Percentiles rank a stretch among this genome's conserved stretches.
Conservation (phyloP, 257 asterid species). For the Solanum gracilifrons region DNA sequence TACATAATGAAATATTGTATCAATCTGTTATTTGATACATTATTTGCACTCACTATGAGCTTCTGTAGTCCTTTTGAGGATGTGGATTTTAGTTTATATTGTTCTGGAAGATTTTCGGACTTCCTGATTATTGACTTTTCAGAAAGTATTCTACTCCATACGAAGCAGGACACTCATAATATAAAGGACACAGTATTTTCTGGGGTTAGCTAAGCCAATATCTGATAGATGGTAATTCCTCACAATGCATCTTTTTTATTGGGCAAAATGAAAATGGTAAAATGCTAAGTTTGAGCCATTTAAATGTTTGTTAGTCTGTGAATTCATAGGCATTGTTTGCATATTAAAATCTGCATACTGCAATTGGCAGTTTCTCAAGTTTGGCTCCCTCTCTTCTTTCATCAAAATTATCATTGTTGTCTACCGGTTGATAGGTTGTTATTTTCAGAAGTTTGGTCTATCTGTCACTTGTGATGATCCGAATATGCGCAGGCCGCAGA, state of each 20-base stretch:
- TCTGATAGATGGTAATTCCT: background rate
- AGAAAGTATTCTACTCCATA: background rate
- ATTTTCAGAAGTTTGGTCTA: background rate
- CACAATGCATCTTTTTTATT: background rate
- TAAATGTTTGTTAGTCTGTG: background rate
- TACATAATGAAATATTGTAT: background rate
- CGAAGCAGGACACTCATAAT: background rate
- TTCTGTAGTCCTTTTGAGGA: background rate
- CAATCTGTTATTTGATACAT: background rate
- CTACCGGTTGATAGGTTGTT: background rate
- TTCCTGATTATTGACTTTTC: background rate
- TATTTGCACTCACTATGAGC: background rate
- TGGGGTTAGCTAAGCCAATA: background rate
- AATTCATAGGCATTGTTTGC: background rate
- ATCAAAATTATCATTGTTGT: background rate
- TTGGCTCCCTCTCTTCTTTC: background rate
- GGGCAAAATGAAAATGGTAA: background rate
- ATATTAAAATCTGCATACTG: background rate
- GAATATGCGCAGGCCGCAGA: background rate
- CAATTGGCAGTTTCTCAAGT: background rate
- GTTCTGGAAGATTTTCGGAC: background rate
- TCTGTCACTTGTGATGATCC: background rate
- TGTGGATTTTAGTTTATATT: background rate
- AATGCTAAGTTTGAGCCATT: background rate
- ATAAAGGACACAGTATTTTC: background rate